A percentile compares a stretch with the other conserved stretches of the same genome.
Evolutionary conservation across 179 eudicot genomes (phyloP).

Genomic region (Vitellaria paradoxa): DNA sequence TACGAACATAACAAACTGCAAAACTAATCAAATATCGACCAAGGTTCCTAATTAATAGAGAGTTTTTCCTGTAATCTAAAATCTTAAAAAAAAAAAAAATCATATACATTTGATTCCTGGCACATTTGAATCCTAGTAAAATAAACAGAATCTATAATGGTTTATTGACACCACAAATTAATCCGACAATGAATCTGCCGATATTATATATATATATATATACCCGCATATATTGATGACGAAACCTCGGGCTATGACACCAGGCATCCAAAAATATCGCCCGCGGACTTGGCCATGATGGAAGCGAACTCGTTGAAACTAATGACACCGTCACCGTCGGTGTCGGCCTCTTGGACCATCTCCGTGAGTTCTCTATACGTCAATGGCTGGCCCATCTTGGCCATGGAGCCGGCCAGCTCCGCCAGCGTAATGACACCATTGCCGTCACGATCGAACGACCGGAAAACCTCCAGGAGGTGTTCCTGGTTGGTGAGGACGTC

Average conservation of each 20-base stretch:
- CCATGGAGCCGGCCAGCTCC: slow-evolving; percentile 63
- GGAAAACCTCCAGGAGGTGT: slow-evolving; percentile 42
- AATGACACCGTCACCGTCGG: slow-evolving; percentile 62
- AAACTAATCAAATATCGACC: neutral
- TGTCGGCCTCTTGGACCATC: slow-evolving; percentile 59
- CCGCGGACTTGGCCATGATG: slow-evolving; percentile 54
- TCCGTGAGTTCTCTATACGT: slow-evolving; percentile 49
- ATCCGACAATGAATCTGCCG: too few relatives aligned
- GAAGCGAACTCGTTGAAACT: slow-evolving; percentile 51
- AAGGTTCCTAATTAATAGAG: neutral
- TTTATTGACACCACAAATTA: too few relatives aligned
- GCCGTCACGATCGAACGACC: slow-evolving; percentile 55
- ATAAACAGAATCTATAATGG: too few relatives aligned
- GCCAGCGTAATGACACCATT: slow-evolving; percentile 56
- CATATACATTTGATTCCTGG: neutral
- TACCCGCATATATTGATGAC: too few relatives aligned
- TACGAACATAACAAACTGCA: too few relatives aligned
- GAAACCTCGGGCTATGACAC: slow-evolving; percentile 1
- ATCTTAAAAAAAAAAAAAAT: too few relatives aligned
- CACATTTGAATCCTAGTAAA: too few relatives aligned
- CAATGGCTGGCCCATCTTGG: slow-evolving; percentile 65
- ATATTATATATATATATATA: too few relatives aligned
- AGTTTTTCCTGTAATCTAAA: neutral
- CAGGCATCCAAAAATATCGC: slow-evolving; percentile 39
- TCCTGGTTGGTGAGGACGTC: slow-evolving; percentile 42